Percentiles rank a stretch among this genome's conserved stretches.
Evolutionary conservation across 2,329 filamentous ascomycete species (phyloP).

Genomic region (Exophiala calicioides): DNA sequence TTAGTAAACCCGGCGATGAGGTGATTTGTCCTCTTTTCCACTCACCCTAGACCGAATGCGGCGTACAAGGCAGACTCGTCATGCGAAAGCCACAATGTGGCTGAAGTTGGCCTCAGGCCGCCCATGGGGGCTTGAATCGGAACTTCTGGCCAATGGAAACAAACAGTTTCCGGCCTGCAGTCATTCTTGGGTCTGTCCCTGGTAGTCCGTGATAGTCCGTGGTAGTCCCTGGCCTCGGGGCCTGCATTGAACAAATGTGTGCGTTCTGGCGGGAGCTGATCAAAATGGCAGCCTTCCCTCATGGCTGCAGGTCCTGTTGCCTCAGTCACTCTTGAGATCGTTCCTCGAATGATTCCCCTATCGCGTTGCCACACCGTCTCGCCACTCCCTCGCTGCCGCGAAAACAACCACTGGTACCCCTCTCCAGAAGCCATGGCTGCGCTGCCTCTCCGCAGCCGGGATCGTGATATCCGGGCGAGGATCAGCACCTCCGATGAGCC

Average conservation of each 20-base stretch:
- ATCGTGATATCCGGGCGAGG: conserved; percentile 22
- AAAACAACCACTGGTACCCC: background rate
- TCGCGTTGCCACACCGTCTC: conserved; percentile 11
- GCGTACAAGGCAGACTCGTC: conserved; percentile 21
- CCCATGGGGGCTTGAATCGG: conserved; percentile 2
- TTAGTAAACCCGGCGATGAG: no score
- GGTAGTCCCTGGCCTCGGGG: no score
- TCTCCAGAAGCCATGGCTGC: conserved; percentile 18
- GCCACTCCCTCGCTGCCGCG: conserved; percentile 9
- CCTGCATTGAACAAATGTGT: conserved; percentile 27
- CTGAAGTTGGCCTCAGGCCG: conserved; percentile 9
- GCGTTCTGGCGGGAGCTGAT: conserved; percentile 16
- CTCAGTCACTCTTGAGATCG: conserved; percentile 13
- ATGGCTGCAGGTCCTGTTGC: conserved; percentile 18
- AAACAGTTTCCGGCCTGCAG: no score
- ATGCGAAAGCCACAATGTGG: conserved; percentile 2
- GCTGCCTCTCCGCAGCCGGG: conserved; percentile 14
- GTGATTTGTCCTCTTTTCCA: no score
- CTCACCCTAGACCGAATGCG: no score
- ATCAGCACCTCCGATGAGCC: conserved; percentile 25
- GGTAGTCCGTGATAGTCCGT: no score
- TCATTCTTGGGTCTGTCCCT: no score
- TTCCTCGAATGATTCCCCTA: conserved; percentile 2
- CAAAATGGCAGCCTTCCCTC: conserved; percentile 17
- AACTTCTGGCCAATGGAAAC: conserved; percentile 4